A percentile compares a stretch with the other conserved stretches of the same genome.
phyloP scores from a whole-genome alignment of 2,329 filamentous ascomycete genomes.

The Knoxdaviesia proteae region DNA sequence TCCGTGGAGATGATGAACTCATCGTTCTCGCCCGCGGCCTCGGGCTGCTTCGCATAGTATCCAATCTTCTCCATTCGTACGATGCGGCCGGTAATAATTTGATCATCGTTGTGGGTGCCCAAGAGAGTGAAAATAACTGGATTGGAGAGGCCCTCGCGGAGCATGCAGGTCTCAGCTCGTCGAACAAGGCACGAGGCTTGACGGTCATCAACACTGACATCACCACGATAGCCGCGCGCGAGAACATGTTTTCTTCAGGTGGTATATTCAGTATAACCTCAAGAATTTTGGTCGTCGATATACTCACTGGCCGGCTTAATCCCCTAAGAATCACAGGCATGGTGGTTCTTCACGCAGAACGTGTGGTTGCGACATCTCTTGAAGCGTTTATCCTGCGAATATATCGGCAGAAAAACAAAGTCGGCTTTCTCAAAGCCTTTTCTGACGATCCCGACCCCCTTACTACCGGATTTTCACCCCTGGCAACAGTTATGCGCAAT shows the following conservation, averaged over 20 bases:
- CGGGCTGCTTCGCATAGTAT: conserved; percentile 75
- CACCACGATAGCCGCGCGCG: conserved; percentile 66
- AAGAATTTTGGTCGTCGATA: conserved; percentile 80
- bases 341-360: conserved; percentile 73
- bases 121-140: conserved; percentile 89
- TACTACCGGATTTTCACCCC: conserved; percentile 65
- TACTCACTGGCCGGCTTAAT: conserved; percentile 65
- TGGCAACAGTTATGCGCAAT: conserved; percentile 80
- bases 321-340: conserved; percentile 74
- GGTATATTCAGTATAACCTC: conserved; percentile 94
- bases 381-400: conserved; percentile 92
- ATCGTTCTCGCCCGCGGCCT: conserved; percentile 81
- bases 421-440: conserved; percentile 86
- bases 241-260: conserved; percentile 78
- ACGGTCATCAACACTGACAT: conserved; percentile 87
- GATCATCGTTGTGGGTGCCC: conserved; percentile 71
- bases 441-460: conserved; percentile 87
- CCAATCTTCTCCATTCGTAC: conserved; percentile 92
- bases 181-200: conserved; percentile 63
- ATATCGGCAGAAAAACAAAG: conserved; percentile 85
- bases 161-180: conserved; percentile 42
- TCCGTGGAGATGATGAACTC: conserved; percentile 79
- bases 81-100: conserved; percentile 91
- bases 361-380: conserved; percentile 63
- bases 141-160: conserved; percentile 91